A percentile compares a stretch with the other conserved stretches of the same genome.
Evolutionary conservation across 78 protist genomes (phyloP).

Genomic region (Anaeramoeba flamelloides): DNA sequence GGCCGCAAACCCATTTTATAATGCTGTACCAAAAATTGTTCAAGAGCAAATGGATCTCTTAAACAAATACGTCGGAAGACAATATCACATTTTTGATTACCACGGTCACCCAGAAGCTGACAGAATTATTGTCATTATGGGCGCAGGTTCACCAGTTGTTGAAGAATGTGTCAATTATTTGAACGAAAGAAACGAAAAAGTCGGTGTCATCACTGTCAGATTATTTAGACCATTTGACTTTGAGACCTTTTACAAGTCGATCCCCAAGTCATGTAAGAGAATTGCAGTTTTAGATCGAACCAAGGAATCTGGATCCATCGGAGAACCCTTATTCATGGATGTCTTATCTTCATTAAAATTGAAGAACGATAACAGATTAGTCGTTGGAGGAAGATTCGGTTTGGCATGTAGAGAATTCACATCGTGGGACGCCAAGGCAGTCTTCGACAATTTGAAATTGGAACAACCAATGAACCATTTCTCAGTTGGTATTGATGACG

Average conservation of each 20-base stretch:
- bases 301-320: conserved; percentile 32
- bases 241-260: conserved; percentile 40
- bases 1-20: conserved; percentile 24
- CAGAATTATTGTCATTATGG: conserved; percentile 37
- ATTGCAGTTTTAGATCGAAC: no score
- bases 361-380: no score
- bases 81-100: conserved; percentile 28
- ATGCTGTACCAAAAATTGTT: conserved; percentile 22
- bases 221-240: no score
- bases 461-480: conserved; percentile 12
- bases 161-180: conserved; percentile 24
- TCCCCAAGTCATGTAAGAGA: conserved; percentile 36
- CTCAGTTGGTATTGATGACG: conserved; percentile 47
- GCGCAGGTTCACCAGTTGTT: conserved; percentile 11
- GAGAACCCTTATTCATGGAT: conserved; percentile 42
- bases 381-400: conserved; percentile 47
- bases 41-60: conserved; percentile 26
- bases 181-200: conserved; percentile 18
- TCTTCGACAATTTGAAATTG: conserved; percentile 32
- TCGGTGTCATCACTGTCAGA: conserved; percentile 47
- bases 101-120: conserved; percentile 40
- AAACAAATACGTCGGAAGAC: conserved; percentile 21
- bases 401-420: conserved; percentile 50
- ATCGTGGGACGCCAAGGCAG: conserved; percentile 28
- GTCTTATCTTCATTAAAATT: no score